A percentile compares a stretch with the other conserved stretches of the same genome.
Evolutionary conservation across 768 basidiomycete genomes (phyloP).

Genomic region (Lyophyllum semitale): DNA sequence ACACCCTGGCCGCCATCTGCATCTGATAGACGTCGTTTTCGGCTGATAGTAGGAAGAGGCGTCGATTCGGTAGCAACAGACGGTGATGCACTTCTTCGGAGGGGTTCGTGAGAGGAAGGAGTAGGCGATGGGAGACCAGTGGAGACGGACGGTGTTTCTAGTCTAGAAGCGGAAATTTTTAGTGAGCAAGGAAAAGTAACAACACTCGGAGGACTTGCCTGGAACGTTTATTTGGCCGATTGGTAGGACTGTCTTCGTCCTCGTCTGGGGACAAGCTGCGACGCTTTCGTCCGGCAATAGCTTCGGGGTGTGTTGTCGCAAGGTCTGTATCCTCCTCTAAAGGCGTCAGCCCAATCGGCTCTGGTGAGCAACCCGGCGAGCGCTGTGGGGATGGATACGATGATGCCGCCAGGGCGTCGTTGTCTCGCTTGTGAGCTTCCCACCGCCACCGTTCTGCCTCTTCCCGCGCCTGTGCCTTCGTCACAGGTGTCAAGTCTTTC

Average conservation of each 20-base stretch:
- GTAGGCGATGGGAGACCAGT: constrained; percentile 13
- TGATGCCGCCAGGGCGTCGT: not conserved
- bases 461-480: constrained; percentile 11
- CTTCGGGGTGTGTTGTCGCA: not conserved
- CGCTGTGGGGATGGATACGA: constrained; percentile 22
- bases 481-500: constrained; percentile 27
- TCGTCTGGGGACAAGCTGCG: constrained; percentile 1
- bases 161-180: not conserved
- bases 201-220: constrained; percentile 12
- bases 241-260: not conserved
- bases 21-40: constrained; percentile 41
- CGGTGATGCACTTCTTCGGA: not conserved
- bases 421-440: not conserved
- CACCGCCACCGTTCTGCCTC: not conserved
- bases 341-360: not conserved
- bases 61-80: not conserved
- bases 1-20: constrained; percentile 10
- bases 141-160: not conserved
- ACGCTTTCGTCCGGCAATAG: constrained; percentile 12
- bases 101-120: constrained; percentile 6
- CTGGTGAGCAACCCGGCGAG: constrained; percentile 15
- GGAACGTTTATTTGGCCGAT: constrained; percentile 14
- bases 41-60: constrained; percentile 13
- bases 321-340: constrained; percentile 4
- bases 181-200: not conserved